Evolutionary conservation across 2,329 filamentous ascomycete species (phyloP).

Genomic region (Xylariales sp.): DNA sequence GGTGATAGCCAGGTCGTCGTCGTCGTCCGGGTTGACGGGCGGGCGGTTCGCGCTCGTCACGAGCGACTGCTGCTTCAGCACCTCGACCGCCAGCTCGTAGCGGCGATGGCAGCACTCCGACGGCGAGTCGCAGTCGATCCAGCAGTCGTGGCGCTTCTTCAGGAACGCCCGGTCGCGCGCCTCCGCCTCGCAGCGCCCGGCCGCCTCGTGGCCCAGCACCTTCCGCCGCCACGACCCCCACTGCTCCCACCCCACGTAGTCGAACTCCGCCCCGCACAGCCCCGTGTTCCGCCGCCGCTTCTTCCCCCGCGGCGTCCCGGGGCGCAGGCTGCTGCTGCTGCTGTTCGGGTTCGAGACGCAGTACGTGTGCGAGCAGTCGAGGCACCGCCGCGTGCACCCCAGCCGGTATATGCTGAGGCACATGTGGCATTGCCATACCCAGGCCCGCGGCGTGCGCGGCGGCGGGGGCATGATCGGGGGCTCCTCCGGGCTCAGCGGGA

Average conservation of each 20-base stretch:
- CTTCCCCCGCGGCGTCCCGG: conserved; percentile 23
- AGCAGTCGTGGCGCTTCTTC: conserved; percentile 42
- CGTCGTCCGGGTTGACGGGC: conserved; percentile 33
- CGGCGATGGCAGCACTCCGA: conserved; percentile 56
- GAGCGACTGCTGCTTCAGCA: conserved; percentile 47
- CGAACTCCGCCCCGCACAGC: conserved; percentile 47
- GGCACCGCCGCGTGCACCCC: conserved; percentile 51
- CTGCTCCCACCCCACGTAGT: conserved; percentile 48
- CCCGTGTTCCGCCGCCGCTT: conserved; percentile 38
- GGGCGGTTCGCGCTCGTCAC: conserved; percentile 24
- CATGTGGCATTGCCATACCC: conserved; percentile 53
- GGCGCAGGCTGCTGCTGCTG: too few species aligned
- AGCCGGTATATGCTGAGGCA: conserved; percentile 49
- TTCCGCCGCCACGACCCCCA: conserved; percentile 50
- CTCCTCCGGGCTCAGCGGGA: conserved; percentile 43
- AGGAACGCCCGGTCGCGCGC: conserved; percentile 43
- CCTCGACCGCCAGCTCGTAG: conserved; percentile 56
- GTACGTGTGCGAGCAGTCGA: conserved; percentile 47
- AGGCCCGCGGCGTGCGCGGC: conserved; percentile 43
- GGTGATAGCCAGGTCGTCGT: conserved; percentile 39
- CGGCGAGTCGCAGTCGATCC: conserved; percentile 54
- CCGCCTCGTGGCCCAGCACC: conserved; percentile 40
- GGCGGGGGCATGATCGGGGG: conserved; percentile 45
- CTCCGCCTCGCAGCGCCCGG: conserved; percentile 47
- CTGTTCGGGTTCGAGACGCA: conserved; percentile 37